These are phyloP conservation scores for Thermochaetoides thermophila DNA, from an alignment of 495 filamentous ascomycete species.

Conservation along the genomic window DNA sequence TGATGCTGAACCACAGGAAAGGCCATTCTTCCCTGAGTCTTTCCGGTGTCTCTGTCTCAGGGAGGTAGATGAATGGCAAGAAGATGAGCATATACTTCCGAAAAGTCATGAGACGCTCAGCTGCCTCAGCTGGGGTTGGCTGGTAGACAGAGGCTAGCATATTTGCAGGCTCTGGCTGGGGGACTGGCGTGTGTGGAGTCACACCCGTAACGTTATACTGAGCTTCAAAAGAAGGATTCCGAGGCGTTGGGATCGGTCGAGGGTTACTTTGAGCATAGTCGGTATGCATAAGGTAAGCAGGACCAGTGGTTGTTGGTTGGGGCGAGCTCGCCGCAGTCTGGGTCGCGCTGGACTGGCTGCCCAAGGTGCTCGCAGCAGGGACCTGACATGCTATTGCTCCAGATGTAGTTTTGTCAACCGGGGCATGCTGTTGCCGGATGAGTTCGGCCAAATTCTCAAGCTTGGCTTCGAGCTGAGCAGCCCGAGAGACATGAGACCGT, in stretches of 20 bases:
- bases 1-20: slow-evolving; percentile 41
- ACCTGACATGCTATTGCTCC: too few relatives aligned
- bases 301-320: not conserved
- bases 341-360: slow-evolving; percentile 6
- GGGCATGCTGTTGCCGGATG: slow-evolving; percentile 20
- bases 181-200: too few relatives aligned
- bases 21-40: slow-evolving; percentile 32
- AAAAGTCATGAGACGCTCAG: slow-evolving; percentile 17
- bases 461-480: slow-evolving; percentile 31
- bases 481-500: slow-evolving; percentile 16
- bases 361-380: slow-evolving; percentile 1
- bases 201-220: too few relatives aligned
- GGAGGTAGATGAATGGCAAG: slow-evolving; percentile 26
- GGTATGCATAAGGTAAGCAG: not conserved
- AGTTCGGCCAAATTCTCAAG: slow-evolving; percentile 30
- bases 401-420: slow-evolving; percentile 2
- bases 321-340: slow-evolving; percentile 6
- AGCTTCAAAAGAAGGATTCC: too few relatives aligned
- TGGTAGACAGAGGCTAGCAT: slow-evolving; percentile 8
- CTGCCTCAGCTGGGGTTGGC: slow-evolving; percentile 16
- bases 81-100: slow-evolving; percentile 20
- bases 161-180: not conserved
- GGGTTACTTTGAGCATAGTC: too few relatives aligned
- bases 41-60: slow-evolving; percentile 27
- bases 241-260: too few relatives aligned